Conservation (phyloP, 2,329 filamentous ascomycete species). For the Beauveria australis region DNA sequence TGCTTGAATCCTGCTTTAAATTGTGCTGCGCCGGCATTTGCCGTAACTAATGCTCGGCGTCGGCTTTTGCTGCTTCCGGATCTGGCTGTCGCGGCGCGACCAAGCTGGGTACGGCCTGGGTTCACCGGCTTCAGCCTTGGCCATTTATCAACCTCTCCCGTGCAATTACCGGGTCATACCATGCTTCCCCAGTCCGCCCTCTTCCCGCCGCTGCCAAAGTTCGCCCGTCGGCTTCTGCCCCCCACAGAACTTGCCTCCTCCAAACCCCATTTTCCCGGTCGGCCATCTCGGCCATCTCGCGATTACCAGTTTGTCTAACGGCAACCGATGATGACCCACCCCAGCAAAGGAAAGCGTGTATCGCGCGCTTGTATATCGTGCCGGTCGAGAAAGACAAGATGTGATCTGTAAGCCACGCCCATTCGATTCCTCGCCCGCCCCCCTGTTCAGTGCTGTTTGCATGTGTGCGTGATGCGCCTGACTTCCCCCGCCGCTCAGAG, state of each 20-base stretch:
- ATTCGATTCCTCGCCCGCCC: neutral
- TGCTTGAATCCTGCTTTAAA: no score
- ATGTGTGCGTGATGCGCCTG: no score
- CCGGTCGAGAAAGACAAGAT: slow-evolving; percentile 24
- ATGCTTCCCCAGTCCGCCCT: neutral
- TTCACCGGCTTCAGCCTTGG: no score
- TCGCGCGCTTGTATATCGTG: slow-evolving; percentile 25
- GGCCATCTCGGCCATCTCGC: slow-evolving; percentile 10
- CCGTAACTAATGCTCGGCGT: neutral
- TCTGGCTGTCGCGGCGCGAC: no score
- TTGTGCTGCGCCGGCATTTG: neutral
- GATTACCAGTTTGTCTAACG: neutral
- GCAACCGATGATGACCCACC: slow-evolving; percentile 9
- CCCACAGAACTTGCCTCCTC: slow-evolving; percentile 10
- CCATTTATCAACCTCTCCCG: neutral
- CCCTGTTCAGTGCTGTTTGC: neutral
- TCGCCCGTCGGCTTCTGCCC: slow-evolving; percentile 8
- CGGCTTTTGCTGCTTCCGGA: neutral
- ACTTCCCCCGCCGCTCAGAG: neutral
- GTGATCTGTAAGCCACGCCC: slow-evolving; percentile 22
- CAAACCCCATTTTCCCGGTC: slow-evolving; percentile 6
- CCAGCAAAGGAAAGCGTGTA: slow-evolving; percentile 20
- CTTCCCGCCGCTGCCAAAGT: neutral
- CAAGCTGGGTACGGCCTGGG: no score
- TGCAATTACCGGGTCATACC: neutral